Conservation (phyloP, 495 filamentous ascomycete species). For the Durotheca rogersii region DNA sequence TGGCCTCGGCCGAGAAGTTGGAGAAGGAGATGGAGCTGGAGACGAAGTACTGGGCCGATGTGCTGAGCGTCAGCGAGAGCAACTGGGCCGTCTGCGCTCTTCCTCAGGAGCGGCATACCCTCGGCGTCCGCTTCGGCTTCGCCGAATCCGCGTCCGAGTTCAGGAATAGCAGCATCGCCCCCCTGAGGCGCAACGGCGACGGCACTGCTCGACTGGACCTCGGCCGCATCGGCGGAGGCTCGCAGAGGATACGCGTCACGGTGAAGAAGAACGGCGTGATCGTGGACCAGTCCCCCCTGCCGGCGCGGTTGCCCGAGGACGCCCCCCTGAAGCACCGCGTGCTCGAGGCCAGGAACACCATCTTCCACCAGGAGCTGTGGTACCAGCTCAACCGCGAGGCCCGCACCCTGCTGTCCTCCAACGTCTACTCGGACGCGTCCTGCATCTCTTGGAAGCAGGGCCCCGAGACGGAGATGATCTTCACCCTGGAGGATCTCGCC, state of each 20-base stretch:
- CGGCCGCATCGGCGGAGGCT: conserved; percentile 55
- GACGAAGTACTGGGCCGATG: conserved; percentile 83
- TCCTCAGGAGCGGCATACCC: conserved; percentile 67
- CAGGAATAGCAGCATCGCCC: conserved; percentile 72
- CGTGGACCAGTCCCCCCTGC: conserved; percentile 55
- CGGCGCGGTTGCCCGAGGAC: conserved; percentile 40
- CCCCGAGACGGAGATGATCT: conserved; percentile 53
- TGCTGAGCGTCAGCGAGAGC: conserved; percentile 73
- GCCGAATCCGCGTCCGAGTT: conserved; percentile 77
- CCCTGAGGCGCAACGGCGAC: conserved; percentile 69
- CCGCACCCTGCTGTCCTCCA: conserved; percentile 62
- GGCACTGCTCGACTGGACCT: conserved; percentile 75
- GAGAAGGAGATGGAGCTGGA: conserved; percentile 75
- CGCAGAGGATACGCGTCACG: conserved; percentile 65
- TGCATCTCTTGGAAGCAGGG: conserved; percentile 58
- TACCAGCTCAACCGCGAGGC: conserved; percentile 85
- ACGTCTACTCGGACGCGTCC: conserved; percentile 62
- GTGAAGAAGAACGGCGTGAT: conserved; percentile 45
- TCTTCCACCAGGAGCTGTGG: conserved; percentile 93
- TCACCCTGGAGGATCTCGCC: conserved; percentile 67
- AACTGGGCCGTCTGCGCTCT: conserved; percentile 81
- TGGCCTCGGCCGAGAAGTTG: conserved; percentile 70
- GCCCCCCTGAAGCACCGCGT: conserved; percentile 62
- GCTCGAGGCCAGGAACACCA: conserved; percentile 77
- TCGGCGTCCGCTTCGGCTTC: conserved; percentile 89